Base-by-base conservation (phyloP, 495 filamentous ascomycete genomes). In the Hypomontagnella submonticulosa region DNA sequence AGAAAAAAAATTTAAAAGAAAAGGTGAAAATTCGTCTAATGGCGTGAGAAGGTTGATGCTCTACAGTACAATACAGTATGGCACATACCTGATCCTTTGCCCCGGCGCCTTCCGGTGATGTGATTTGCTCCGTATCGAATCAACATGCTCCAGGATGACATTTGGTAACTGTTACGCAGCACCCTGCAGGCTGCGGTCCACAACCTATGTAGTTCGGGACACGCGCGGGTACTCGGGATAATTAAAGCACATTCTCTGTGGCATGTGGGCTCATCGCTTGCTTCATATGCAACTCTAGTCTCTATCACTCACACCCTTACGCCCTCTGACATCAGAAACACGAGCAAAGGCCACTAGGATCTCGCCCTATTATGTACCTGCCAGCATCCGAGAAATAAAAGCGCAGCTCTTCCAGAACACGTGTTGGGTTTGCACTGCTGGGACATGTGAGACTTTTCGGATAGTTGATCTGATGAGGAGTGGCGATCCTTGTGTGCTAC, bases 301-400 rank as follows among this genome's bases (percentile, higher is more conserved):
- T 67, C 65, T 62, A 67, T 50, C 49, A 44, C 42, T 63, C 53
- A 58, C 65, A 67, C 65, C 58, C 48, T 67, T 13, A 62, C 58
- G 58, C 36, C 16, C 46, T 63, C 66, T 68, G 66, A 68, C 66
- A 68, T 68, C 66, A 68, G 66, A 68, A 68, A 60, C 8, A 20
- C 12, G 10, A 42, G 34, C 15, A 15, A 38, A 65, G 10, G 19
- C 44, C 63, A 51, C 51, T 57, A 52, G 32, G 36, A 59, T 44
- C 42, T 61, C 44, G 19, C 63, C 40, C 56, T 49, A 61, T 56
- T 37, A 49, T 50, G 32, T 61, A 33, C 6, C 47, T 33, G 42
- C 38, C 60, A 46, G 54, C 55, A 58, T 62, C 44, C 33, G 2
- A 53, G 16, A 41, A 36, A 46, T 49, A 58, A 43, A 42, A 50